Evolutionary conservation across 2,329 filamentous ascomycete species (phyloP), one percentile per base, ranked within the genome.

Genomic region (Colletotrichum orchidophilum): DNA sequence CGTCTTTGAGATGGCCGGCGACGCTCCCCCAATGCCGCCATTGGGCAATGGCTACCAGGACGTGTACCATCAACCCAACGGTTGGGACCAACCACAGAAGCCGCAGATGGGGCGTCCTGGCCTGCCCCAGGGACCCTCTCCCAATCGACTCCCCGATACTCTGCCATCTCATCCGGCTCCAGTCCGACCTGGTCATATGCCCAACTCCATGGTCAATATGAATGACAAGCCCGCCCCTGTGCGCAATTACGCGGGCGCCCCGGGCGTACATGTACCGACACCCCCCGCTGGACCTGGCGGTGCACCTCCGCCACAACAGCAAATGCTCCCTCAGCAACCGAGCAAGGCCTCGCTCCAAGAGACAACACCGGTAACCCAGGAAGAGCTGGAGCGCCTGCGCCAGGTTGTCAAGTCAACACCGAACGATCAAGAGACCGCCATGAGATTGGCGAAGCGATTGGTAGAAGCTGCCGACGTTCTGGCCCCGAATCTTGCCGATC

Each of bases 401-500:
- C 88, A 89, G 76, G 83, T 85, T 7, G 91, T 93, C 73, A 93
- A 93, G 78, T 85, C 85, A 29, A 93, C 95, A 72, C 90, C 95
- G 0, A 86, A 87, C 33, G 94, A 98, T 75, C 89, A 93, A 73
- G 88, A 88, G 57, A 87, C 90, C 3, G 92, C 93, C 15, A 84
- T 99, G 66, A 84, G 86, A 11, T 86, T 97, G 21, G 95, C 94
- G 1, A 96, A 95, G 82, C 94, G 93, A 76, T 85, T 98, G 5
- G 91, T 97, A 1, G 95, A 98, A 82, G 96, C 96, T 1, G 90
- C 94, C 0, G 91, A 91, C 13, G 90, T 93, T 5, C 87, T 99
- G 1, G 90, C 94, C 3, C 84, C 88, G 2, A 83, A 83, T 15
- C 81, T 91, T 11, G 85, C 88, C 0, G 93, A 94, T 75, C 92